A percentile compares a stretch with the other conserved stretches of the same genome.
These are phyloP conservation scores for Pleodorina starrii DNA, from an alignment of 139 green algal genomes.

Conservation along the genomic window DNA sequence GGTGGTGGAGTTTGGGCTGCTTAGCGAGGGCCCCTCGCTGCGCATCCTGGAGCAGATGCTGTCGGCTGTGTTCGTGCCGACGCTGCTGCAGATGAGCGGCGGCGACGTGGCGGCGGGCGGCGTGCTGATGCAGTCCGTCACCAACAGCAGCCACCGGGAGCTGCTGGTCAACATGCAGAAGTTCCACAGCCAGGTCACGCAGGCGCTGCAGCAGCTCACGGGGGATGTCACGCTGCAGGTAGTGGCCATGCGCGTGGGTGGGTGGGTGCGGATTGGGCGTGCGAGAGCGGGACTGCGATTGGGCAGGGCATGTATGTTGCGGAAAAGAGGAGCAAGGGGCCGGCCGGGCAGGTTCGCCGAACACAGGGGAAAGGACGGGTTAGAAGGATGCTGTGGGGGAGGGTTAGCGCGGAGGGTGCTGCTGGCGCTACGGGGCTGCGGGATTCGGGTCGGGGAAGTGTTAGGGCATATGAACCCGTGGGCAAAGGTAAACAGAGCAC, in stretches of 20 bases:
- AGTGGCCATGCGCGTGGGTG: background rate
- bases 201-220: constrained; percentile 80
- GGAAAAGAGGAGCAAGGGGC: no score
- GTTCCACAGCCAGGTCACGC: constrained; percentile 77
- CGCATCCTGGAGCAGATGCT: constrained; percentile 74
- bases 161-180: constrained; percentile 80
- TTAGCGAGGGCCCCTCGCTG: constrained; percentile 71
- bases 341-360: no score
- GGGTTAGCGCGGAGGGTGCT: no score
- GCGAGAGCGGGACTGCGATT: no score
- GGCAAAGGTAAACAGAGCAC: no score
- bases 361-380: no score
- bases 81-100: constrained; percentile 64
- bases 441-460: no score
- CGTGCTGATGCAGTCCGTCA: constrained; percentile 50
- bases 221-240: constrained; percentile 74
- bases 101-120: constrained; percentile 16
- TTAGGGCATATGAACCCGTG: no score
- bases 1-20: constrained; percentile 71
- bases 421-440: no score
- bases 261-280: background rate
- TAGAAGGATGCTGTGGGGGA: no score
- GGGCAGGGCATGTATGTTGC: no score
- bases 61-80: constrained; percentile 69
- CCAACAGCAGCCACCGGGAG: constrained; percentile 65